Percentiles rank a stretch among this genome's conserved stretches.
Evolutionary conservation across 257 asterid species (phyloP).

Genomic region (Solanum sitiens): DNA sequence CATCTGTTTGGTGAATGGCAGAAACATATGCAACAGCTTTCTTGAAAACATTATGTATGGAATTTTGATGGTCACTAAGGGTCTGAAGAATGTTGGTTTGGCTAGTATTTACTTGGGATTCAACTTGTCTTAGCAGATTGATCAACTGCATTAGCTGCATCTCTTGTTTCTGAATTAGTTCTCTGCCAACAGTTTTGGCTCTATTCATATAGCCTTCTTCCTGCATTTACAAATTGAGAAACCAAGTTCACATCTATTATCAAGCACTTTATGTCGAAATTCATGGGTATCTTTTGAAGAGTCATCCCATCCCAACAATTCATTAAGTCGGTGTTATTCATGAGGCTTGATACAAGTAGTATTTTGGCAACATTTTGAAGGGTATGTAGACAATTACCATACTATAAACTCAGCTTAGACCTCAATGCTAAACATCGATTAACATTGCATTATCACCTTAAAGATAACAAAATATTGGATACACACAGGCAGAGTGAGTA

Average conservation of each 20-base stretch:
- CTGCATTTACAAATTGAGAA: slow-evolving; percentile 14
- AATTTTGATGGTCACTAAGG: slow-evolving; percentile 33
- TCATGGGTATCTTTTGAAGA: not conserved
- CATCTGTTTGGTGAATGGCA: slow-evolving; percentile 28
- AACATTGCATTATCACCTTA: not conserved
- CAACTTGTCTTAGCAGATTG: slow-evolving; percentile 46
- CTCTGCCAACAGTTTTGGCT: slow-evolving; percentile 44
- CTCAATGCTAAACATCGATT: not conserved
- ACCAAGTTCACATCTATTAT: not conserved
- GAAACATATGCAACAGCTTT: slow-evolving; percentile 44
- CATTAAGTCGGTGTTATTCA: not conserved
- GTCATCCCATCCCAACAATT: not conserved
- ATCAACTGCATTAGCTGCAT: slow-evolving; percentile 46
- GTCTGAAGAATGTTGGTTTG: slow-evolving; percentile 41
- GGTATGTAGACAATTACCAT: not conserved
- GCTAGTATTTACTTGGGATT: slow-evolving; percentile 57
- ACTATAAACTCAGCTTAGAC: not conserved
- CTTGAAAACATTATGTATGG: slow-evolving; percentile 30
- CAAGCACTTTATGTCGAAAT: not conserved
- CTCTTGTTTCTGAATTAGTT: slow-evolving; percentile 47
- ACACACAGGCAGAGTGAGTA: not conserved
- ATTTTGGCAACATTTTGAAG: not conserved
- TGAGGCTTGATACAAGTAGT: not conserved
- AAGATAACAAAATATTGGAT: not conserved
- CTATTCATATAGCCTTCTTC: slow-evolving; percentile 26